Evolutionary conservation across 345 rosid genomes (phyloP).

Genomic region (Brassica nigra): DNA sequence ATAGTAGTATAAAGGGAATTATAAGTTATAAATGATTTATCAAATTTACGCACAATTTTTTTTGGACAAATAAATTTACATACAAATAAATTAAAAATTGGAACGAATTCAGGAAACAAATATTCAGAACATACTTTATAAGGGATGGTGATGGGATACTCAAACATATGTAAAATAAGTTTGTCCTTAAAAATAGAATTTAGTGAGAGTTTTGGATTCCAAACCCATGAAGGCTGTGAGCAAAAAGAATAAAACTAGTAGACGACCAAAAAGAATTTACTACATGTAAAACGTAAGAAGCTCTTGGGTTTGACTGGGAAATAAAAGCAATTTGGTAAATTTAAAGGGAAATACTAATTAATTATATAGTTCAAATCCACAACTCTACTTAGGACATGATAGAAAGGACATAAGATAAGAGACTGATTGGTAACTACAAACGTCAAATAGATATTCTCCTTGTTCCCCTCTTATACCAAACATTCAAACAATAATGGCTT

Average conservation of each 20-base stretch:
- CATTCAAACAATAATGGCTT: conserved; percentile 34
- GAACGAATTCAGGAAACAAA: background rate
- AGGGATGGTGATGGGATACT: background rate
- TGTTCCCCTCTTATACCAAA: conserved; percentile 42
- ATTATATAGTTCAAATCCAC: conserved; percentile 27
- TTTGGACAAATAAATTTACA: background rate
- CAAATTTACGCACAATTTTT: background rate
- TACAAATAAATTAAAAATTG: background rate
- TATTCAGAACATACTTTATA: background rate
- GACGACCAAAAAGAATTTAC: conserved; percentile 18
- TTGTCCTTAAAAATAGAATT: background rate
- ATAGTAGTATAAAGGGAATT: background rate
- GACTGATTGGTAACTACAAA: conserved; percentile 39
- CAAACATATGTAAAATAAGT: background rate
- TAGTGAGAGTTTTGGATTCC: background rate
- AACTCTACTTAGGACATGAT: conserved; percentile 32
- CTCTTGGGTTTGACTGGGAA: conserved; percentile 28
- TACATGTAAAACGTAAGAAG: conserved; percentile 26
- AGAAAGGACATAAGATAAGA: conserved; percentile 40
- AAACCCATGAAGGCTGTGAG: background rate
- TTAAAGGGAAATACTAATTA: conserved; percentile 12
- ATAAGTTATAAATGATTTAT: background rate
- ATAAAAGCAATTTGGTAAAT: conserved; percentile 27
- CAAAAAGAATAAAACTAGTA: conserved; percentile 15
- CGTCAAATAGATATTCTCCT: conserved; percentile 40